phyloP scores from a whole-genome alignment of 176 grass and related monocot species.

The Olyra latifolia region DNA sequence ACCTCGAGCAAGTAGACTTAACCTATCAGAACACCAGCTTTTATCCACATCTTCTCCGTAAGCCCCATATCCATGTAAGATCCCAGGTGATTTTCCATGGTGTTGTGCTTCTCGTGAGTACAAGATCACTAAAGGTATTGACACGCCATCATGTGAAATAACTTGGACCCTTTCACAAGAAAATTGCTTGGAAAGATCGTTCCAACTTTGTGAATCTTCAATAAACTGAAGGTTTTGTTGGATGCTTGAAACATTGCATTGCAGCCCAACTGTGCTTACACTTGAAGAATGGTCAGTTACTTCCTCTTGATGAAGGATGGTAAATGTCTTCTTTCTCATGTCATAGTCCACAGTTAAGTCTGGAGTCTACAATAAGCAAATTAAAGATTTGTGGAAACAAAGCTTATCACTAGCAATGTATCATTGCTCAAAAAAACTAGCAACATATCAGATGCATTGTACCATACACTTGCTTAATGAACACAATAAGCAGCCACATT shows the following conservation, averaged over 20 bases:
- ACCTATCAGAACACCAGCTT: slow-evolving; percentile 86
- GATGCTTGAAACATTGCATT: slow-evolving; percentile 34
- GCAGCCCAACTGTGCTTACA: slow-evolving; percentile 11
- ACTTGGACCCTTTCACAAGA: slow-evolving; percentile 70
- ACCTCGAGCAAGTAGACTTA: slow-evolving; percentile 82
- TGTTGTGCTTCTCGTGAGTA: slow-evolving; percentile 42
- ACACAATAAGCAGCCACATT: neutral
- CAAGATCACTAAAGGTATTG: slow-evolving; percentile 69
- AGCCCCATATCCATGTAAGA: slow-evolving; percentile 91
- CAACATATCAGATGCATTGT: neutral
- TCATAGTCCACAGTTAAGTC: slow-evolving; percentile 91
- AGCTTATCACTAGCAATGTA: neutral
- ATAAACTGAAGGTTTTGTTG: slow-evolving; percentile 42
- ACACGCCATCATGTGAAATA: slow-evolving; percentile 69
- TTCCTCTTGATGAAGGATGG: slow-evolving; percentile 82
- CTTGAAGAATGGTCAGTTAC: slow-evolving; percentile 48
- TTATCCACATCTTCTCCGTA: slow-evolving; percentile 96
- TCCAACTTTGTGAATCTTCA: slow-evolving; percentile 61
- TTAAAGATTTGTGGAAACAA: slow-evolving; percentile 23
- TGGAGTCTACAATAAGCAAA: slow-evolving; percentile 57
- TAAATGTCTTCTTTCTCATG: slow-evolving; percentile 64
- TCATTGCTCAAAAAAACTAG: too few relatives aligned
- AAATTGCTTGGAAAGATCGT: slow-evolving; percentile 70
- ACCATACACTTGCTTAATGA: slow-evolving; percentile 19
- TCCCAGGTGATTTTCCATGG: slow-evolving; percentile 60